Evolutionary conservation across 2,329 filamentous ascomycete genomes (phyloP), one percentile per base, ranked within the genome.

Genomic region (Cercospora janseana): DNA sequence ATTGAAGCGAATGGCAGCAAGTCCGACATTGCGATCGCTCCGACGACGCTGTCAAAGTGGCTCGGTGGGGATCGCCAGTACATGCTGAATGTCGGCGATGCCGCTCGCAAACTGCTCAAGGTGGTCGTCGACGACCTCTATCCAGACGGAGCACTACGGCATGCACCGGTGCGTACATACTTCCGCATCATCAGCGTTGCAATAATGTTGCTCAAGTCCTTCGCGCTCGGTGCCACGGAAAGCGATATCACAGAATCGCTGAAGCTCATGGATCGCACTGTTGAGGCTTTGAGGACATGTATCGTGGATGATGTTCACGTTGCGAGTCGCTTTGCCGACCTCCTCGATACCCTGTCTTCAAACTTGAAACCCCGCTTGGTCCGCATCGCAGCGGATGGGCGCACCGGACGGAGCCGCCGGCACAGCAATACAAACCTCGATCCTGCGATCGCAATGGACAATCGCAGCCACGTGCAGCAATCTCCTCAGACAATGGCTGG

Each of bases 291-390:
- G 27, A 80, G 86, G 13, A 86, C 82, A 59, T 90, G 86, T 55
- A 86, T 91, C 5, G 87, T 92, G 3, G 88, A 93, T 63, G 88
- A 93, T 59, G 87, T 92, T 6, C 88, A 93, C 66, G 77, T 93
- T 4, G 87, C 86, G n/a, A 89, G 87, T 52, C 81, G 87, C 6
- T 93, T 93, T 61, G 87, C 88, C 13, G 87, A 91, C 62, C 78
- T 92, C 40, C 79, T 92, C n/a, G 84, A 90, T 62, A 87, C 85
- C 1, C 72, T 93, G 31, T 90, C 86, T 0, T 83, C 84, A 53
- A 79, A 87, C 18, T 76, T 92, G 55, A 80, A 87, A 46, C 83
- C 84, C 59, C 80, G 86, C 5, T 88, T 93, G 61, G 72, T 83
- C 16, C 77, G 79, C 21, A 78, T 82, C 51, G 72, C 77, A 6